Evolutionary conservation across 108 stramenopile species (phyloP).

Genomic region (Mediolabrus comicus): DNA sequence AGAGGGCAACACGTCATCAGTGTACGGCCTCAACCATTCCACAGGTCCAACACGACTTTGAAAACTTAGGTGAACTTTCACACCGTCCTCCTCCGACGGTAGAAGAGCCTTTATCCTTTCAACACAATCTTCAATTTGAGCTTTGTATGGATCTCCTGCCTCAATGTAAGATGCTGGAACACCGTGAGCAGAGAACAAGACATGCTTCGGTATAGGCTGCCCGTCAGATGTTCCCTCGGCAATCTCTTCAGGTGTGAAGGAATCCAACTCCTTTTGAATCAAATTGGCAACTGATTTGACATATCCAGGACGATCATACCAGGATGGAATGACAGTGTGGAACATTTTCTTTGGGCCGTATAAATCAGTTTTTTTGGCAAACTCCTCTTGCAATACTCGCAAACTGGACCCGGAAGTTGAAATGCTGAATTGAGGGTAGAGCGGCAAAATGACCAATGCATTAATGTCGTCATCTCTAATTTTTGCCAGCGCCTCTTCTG

Average conservation of each 20-base stretch:
- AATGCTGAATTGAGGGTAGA: constrained; percentile 98
- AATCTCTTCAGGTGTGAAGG: constrained; percentile 79
- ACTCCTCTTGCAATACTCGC: constrained; percentile 92
- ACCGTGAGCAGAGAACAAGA: constrained; percentile 97
- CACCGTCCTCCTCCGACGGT: constrained; percentile 60
- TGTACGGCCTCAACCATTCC: constrained; percentile 98
- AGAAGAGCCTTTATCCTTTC: constrained; percentile 56
- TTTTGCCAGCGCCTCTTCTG: constrained; percentile 89
- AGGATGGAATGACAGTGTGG: constrained; percentile 95
- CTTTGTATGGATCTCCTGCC: constrained; percentile 96
- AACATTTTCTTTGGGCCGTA: constrained; percentile 73
- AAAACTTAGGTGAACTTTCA: constrained; percentile 85
- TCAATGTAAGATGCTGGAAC: constrained; percentile 96
- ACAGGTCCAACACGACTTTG: constrained; percentile 98
- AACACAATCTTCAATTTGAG: constrained; percentile 89
- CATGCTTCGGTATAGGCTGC: constrained; percentile 56
- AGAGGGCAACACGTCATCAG: constrained; percentile 91
- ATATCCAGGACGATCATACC: constrained; percentile 96
- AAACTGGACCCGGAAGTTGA: constrained; percentile 92
- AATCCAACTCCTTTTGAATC: constrained; percentile 81
- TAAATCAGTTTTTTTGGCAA: constrained; percentile 61
- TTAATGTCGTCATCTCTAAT: constrained; percentile 83
- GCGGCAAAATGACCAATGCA: constrained; percentile 89
- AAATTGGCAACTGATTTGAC: constrained; percentile 80
- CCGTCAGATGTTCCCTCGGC: constrained; percentile 48